Percentiles rank a stretch among this genome's conserved stretches.
These are phyloP conservation scores for Thalassiosira ordinaria DNA, from an alignment of 352 stramenopile species.

Conservation along the genomic window DNA sequence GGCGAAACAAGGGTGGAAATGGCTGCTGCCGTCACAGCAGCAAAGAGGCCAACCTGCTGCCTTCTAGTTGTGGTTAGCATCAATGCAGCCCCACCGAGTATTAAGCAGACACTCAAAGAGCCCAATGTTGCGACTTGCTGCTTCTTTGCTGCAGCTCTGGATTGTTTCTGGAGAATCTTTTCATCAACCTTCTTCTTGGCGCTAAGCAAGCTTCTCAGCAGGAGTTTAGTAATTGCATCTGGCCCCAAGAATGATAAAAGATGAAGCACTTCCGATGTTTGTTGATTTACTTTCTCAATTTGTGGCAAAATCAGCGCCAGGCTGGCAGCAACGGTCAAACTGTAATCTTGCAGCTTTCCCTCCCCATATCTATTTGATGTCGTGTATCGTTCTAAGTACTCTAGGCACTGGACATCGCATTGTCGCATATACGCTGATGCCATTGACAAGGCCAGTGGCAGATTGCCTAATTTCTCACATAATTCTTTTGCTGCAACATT, in stretches of 20 bases:
- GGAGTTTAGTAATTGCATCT: constrained; percentile 71
- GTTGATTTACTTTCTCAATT: constrained; percentile 60
- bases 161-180: constrained; percentile 11
- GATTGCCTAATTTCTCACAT: constrained; percentile 59
- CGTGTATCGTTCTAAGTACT: constrained; percentile 72
- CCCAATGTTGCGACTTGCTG: background rate
- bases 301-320: constrained; percentile 65
- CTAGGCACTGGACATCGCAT: constrained; percentile 68
- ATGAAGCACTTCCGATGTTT: constrained; percentile 49
- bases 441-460: constrained; percentile 70
- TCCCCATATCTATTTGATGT: constrained; percentile 52
- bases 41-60: background rate
- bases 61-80: constrained; percentile 15
- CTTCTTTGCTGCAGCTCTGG: constrained; percentile 15
- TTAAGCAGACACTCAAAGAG: background rate
- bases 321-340: constrained; percentile 57
- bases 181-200: constrained; percentile 42
- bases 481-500: constrained; percentile 46
- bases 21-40: background rate
- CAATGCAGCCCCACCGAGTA: constrained; percentile 19
- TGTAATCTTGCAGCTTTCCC: constrained; percentile 62
- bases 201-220: constrained; percentile 59
- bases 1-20: constrained; percentile 32
- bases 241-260: constrained; percentile 66
- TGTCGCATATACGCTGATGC: constrained; percentile 72